phyloP scores from a whole-genome alignment of 2,329 filamentous ascomycete species.

The Magnaporthales sp. region DNA sequence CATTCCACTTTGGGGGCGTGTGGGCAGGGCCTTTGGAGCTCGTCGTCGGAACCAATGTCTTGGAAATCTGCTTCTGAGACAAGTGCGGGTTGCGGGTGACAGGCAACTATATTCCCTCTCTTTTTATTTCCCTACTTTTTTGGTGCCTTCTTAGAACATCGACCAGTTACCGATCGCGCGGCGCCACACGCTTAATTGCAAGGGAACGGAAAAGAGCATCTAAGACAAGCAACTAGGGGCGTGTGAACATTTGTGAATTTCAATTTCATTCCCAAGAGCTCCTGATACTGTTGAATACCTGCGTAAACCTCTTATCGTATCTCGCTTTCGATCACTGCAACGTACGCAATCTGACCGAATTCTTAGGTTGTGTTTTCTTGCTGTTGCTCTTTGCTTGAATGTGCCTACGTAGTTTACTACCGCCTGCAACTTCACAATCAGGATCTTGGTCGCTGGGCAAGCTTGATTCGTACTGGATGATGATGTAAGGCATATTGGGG shows the following conservation, averaged over 20 bases:
- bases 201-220: neutral
- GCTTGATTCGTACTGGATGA: neutral
- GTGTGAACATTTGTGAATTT: neutral
- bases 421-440: neutral
- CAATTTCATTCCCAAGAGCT: neutral
- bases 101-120: neutral
- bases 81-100: neutral
- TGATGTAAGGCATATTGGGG: neutral
- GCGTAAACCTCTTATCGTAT: neutral
- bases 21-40: neutral
- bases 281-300: neutral
- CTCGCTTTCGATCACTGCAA: neutral
- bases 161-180: neutral
- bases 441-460: neutral
- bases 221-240: neutral
- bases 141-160: neutral
- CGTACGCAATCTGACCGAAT: neutral
- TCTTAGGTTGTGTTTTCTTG: neutral
- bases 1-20: neutral
- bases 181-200: neutral
- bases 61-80: neutral
- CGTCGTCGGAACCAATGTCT: neutral
- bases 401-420: neutral
- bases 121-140: neutral
- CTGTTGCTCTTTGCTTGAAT: neutral